Evolutionary conservation across 371 early-diverging fungal genomes (phyloP).

Genomic region (Phascolomyces articulosus): DNA sequence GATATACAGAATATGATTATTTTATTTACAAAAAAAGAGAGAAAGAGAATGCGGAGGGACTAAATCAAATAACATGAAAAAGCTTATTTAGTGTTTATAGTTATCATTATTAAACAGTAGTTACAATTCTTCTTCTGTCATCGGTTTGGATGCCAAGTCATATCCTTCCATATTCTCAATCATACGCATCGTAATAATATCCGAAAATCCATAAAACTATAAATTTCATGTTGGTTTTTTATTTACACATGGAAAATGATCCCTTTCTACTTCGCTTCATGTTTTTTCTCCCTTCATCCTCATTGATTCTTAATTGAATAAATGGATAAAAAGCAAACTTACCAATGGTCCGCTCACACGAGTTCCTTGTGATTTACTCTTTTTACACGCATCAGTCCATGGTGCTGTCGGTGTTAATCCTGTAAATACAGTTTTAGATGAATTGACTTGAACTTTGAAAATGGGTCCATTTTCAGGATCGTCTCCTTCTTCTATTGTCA

Average conservation of each 20-base stretch:
- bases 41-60: too few species aligned
- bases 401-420: conserved; percentile 59
- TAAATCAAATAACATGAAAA: too few species aligned
- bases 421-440: conserved; percentile 34
- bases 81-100: too few species aligned
- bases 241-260: neutral
- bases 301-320: too few species aligned
- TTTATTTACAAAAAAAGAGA: too few species aligned
- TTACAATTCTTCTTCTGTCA: conserved; percentile 17
- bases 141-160: conserved; percentile 26
- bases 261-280: neutral
- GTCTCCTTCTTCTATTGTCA: conserved; percentile 49
- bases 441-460: conserved; percentile 42
- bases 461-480: conserved; percentile 34
- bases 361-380: conserved; percentile 45
- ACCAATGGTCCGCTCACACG: conserved; percentile 56
- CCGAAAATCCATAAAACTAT: conserved; percentile 55
- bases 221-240: too few species aligned
- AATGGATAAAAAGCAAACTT: conserved; percentile 9
- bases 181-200: conserved; percentile 44
- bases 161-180: conserved; percentile 45
- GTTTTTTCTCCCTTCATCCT: neutral
- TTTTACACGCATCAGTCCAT: conserved; percentile 60
- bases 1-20: too few species aligned
- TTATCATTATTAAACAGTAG: too few species aligned